These are phyloP conservation scores for Ceratocystis huliohia DNA, from an alignment of 2,329 filamentous ascomycete genomes.

Conservation along the genomic window DNA sequence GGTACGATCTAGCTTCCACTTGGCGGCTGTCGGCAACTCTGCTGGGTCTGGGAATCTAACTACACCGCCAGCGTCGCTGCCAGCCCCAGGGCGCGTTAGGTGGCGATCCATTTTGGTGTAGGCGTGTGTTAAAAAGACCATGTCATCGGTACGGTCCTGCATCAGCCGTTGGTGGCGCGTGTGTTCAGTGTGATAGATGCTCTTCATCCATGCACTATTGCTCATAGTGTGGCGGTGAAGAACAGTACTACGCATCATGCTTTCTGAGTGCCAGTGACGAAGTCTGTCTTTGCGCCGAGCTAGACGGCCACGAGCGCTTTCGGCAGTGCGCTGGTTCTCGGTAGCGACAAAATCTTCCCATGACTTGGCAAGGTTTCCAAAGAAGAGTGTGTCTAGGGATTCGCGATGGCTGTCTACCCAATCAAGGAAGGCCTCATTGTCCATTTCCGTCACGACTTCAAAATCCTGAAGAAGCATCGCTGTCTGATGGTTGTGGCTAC, in stretches of 20 bases:
- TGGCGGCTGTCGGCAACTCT: conserved; percentile 43
- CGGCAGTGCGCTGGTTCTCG: conserved; percentile 70
- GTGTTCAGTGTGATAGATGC: conserved; percentile 84
- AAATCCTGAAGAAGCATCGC: conserved; percentile 45
- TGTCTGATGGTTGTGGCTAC: conserved; percentile 12
- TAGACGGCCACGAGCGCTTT: conserved; percentile 57
- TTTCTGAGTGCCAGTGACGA: conserved; percentile 64
- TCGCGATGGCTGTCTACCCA: conserved; percentile 78
- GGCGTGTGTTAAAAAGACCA: conserved; percentile 59
- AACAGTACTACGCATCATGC: conserved; percentile 54
- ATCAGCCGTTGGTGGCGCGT: conserved; percentile 78
- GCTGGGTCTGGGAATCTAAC: conserved; percentile 37
- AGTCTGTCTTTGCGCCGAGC: conserved; percentile 70
- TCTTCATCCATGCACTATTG: conserved; percentile 85
- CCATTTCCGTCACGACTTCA: conserved; percentile 70
- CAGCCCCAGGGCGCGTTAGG: conserved; percentile 62
- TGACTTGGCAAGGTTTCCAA: conserved; percentile 61
- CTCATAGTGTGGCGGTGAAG: conserved; percentile 74
- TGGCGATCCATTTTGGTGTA: conserved; percentile 71
- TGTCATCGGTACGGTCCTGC: conserved; percentile 89
- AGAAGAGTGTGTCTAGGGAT: conserved; percentile 70
- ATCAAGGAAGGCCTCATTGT: conserved; percentile 72
- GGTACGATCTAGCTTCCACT: conserved; percentile 90
- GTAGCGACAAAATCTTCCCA: conserved; percentile 80
- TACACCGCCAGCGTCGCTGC: neutral